A percentile compares a stretch with the other conserved stretches of the same genome.
Conservation (phyloP, 169 alveolate genomes). For the Plasmodium inui region DNA sequence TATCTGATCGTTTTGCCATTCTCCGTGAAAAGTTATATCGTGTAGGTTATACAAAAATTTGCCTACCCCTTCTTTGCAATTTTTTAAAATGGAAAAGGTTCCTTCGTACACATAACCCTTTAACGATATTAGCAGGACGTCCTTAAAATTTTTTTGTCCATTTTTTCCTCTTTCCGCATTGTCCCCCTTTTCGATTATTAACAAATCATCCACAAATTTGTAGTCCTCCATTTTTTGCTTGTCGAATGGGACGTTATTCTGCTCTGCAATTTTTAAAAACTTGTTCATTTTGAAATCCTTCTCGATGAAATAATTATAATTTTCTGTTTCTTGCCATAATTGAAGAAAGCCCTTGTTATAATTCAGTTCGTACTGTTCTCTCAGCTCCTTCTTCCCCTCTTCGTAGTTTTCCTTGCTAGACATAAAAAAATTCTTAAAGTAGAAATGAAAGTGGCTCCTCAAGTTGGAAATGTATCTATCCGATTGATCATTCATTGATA, state of each 20-base stretch:
- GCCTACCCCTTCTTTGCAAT: conserved; percentile 72
- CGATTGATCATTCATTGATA: conserved; percentile 9
- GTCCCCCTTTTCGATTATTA: conserved; percentile 59
- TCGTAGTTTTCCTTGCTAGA: conserved; percentile 60
- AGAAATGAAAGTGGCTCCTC: conserved; percentile 44
- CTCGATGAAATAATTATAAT: conserved; percentile 55
- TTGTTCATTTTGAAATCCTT: conserved; percentile 56
- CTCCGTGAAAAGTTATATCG: conserved; percentile 64
- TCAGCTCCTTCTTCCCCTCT: conserved; percentile 60
- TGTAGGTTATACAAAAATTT: conserved; percentile 41
- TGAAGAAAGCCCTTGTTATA: conserved; percentile 29
- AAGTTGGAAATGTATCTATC: conserved; percentile 35
- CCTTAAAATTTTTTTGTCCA: conserved; percentile 24
- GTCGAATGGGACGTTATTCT: conserved; percentile 48
- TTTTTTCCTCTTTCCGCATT: neutral
- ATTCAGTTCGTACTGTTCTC: conserved; percentile 36
- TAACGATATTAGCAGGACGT: conserved; percentile 66
- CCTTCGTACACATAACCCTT: conserved; percentile 72
- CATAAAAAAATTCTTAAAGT: conserved; percentile 44
- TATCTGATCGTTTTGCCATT: conserved; percentile 70
- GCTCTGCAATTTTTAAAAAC: conserved; percentile 68
- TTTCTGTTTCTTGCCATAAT: conserved; percentile 50
- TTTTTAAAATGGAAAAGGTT: conserved; percentile 37
- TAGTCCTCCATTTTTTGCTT: conserved; percentile 31
- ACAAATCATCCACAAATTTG: conserved; percentile 48